Evolutionary conservation across 192 early-diverging fungal genomes (phyloP).

Genomic region (Chytriomyces sp.): DNA sequence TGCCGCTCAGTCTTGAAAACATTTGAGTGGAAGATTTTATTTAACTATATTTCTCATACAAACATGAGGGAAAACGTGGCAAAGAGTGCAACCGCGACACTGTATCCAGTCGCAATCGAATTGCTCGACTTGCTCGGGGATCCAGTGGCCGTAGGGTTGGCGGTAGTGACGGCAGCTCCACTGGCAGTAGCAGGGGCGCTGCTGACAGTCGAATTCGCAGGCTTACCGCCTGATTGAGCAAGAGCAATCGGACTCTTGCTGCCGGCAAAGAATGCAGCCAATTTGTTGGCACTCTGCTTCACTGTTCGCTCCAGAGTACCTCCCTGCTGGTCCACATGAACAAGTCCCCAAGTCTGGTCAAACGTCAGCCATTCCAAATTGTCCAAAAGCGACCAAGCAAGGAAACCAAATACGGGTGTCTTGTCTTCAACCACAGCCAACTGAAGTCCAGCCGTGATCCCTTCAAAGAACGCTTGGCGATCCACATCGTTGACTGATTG

Average conservation of each 20-base stretch:
- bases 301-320: conserved; percentile 14
- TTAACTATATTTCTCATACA: no score
- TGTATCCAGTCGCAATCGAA: no score
- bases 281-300: conserved; percentile 2
- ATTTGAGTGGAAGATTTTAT: not conserved
- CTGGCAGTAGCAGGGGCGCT: no score
- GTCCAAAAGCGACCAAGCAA: conserved; percentile 50
- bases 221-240: not conserved
- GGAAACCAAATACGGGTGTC: conserved; percentile 38
- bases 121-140: no score
- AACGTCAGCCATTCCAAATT: conserved; percentile 50
- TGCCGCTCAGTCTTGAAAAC: conserved; percentile 34
- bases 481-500: conserved; percentile 18
- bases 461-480: conserved; percentile 45
- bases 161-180: no score
- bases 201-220: no score
- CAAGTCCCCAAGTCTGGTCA: conserved; percentile 1
- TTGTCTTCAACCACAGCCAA: conserved; percentile 37
- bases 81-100: no score
- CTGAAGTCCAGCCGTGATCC: conserved; percentile 25
- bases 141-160: no score
- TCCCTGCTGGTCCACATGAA: not conserved
- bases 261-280: conserved; percentile 8
- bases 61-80: no score
- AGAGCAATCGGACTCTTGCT: not conserved